Evolutionary conservation across 371 early-diverging fungal genomes (phyloP), one percentile per base, ranked within the genome.

Genomic region (Actinomortierella wolfii): DNA sequence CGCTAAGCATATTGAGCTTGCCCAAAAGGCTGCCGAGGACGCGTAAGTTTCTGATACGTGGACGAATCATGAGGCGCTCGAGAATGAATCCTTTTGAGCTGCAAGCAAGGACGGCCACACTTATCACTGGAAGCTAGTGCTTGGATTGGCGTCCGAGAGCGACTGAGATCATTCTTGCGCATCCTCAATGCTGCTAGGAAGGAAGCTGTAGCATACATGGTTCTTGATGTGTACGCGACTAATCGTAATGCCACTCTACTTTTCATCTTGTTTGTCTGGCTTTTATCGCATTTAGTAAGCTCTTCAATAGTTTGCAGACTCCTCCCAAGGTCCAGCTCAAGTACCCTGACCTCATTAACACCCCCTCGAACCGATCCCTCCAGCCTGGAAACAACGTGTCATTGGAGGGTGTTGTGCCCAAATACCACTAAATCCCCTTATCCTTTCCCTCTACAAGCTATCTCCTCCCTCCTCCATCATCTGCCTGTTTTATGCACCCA

Each of bases 291-390:
- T n/a, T n/a, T 53, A 64, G 69, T 0, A 28, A 54, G 41, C 50
- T 70, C 57, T 45, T 23, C 46, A 17, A 39, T 29, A 54, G 47
- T 17, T 59, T 59, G 15, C 0, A n/a, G 3, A 59, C 18, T 23
- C 73, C 73, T 45, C 73, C 73, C 57, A 73, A 73, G 63, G 53
- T 73, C 52, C 73, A 65, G 63, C 58, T 73, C 48, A 57, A 56
- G 45, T 66, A 62, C 63, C 67, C 66, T 40, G 73, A 73, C 51
- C 54, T 58, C 49, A 4, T 66, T 54, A 46, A 26, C 66, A 66
- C 42, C 28, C 66, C 66, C 18, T 71, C 73, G 8, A 48, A 45
- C 21, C 65, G 24, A 34, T 41, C 44, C 25, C 8, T 71, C 39
- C 58, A 65, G 66, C 39, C 54, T 34, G 73, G 73, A 15, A 3